These are phyloP conservation scores for Cydonia oblonga DNA, from an alignment of 331 rosid species.

Conservation along the genomic window DNA sequence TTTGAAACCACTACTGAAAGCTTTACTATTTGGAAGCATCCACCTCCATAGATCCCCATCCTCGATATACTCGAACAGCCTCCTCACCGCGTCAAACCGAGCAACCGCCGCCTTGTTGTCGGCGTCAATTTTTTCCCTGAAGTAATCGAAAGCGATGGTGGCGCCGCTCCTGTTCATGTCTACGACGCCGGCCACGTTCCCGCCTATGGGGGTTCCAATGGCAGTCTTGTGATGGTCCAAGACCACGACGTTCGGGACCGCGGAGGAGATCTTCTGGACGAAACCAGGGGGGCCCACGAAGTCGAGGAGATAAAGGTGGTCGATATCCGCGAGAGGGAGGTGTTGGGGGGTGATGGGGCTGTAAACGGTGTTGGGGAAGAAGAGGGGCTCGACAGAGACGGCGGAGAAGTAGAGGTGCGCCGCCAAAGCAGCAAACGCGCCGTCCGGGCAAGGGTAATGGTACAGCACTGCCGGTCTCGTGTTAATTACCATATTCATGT, in stretches of 20 bases:
- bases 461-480: constrained; percentile 52
- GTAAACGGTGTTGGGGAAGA: constrained; percentile 78
- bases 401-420: constrained; percentile 80
- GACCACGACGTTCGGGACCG: constrained; percentile 50
- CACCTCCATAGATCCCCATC: constrained; percentile 94
- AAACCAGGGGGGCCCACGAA: constrained; percentile 67
- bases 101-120: constrained; percentile 13
- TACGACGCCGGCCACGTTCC: constrained; percentile 40
- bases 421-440: constrained; percentile 78
- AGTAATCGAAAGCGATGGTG: constrained; percentile 84
- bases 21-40: constrained; percentile 69
- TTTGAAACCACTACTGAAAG: constrained; percentile 70
- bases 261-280: constrained; percentile 42
- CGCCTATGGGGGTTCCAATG: constrained; percentile 25
- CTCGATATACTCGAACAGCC: constrained; percentile 59
- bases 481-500: not conserved
- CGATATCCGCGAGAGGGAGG: constrained; percentile 50
- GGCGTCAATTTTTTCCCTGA: constrained; percentile 19
- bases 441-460: constrained; percentile 93
- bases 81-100: constrained; percentile 37
- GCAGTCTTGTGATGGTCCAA: constrained; percentile 96
- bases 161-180: constrained; percentile 87
- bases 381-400: constrained; percentile 32
- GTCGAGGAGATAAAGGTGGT: constrained; percentile 74
- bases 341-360: constrained; percentile 33